phyloP scores from a whole-genome alignment of 2,329 filamentous ascomycete species.

The Phaeosphaeriaceae sp. region DNA sequence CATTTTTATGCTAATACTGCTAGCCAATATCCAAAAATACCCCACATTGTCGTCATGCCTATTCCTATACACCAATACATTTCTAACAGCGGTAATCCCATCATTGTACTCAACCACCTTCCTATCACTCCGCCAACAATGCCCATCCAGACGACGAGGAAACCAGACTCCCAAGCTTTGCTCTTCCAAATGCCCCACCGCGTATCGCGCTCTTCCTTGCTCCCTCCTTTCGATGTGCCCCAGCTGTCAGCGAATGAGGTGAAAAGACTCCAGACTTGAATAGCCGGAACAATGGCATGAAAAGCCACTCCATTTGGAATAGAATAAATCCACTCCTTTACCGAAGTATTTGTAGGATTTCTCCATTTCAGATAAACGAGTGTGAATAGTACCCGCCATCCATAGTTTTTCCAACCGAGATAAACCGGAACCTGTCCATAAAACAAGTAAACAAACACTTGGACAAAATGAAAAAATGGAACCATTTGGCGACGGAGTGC shows the following conservation, averaged over 20 bases:
- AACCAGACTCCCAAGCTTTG: slow-evolving; percentile 34
- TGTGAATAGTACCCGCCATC: slow-evolving; percentile 24
- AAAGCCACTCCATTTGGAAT: slow-evolving; percentile 40
- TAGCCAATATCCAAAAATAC: slow-evolving; percentile 4
- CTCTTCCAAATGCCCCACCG: slow-evolving; percentile 30
- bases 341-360: slow-evolving; percentile 27
- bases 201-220: slow-evolving; percentile 23
- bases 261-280: slow-evolving; percentile 45
- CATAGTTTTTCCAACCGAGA: slow-evolving; percentile 37
- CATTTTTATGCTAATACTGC: too few species aligned
- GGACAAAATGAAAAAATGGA: slow-evolving; percentile 35
- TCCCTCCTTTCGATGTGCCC: slow-evolving; percentile 46
- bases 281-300: slow-evolving; percentile 44
- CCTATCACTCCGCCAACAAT: slow-evolving; percentile 30
- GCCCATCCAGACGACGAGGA: slow-evolving; percentile 42
- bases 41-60: slow-evolving; percentile 1
- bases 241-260: slow-evolving; percentile 45
- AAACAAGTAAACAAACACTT: slow-evolving; percentile 39
- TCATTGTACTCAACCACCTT: not conserved
- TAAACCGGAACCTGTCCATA: slow-evolving; percentile 33
- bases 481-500: slow-evolving; percentile 40
- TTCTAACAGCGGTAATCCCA: not conserved
- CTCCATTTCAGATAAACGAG: slow-evolving; percentile 26
- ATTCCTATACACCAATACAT: not conserved
- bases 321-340: slow-evolving; percentile 13